Conservation (phyloP, 352 stramenopile genomes). For the Phytophthora idaei region DNA sequence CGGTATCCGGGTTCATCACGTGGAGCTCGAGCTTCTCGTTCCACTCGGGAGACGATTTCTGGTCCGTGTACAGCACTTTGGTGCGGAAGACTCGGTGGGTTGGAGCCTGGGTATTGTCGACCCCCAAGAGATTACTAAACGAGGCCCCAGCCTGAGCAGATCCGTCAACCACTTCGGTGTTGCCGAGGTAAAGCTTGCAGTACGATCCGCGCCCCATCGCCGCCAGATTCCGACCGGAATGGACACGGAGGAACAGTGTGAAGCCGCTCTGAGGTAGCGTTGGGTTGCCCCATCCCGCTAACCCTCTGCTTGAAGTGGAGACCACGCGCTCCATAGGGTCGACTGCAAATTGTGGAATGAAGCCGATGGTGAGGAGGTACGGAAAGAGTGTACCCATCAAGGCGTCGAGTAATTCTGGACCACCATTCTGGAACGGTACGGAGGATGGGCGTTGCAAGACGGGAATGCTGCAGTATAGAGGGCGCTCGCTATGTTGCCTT, state of each 20-base stretch:
- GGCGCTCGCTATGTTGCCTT: not conserved
- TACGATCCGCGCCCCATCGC: slow-evolving; percentile 53
- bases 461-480: not conserved
- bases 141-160: slow-evolving; percentile 30
- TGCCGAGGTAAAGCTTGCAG: slow-evolving; percentile 71
- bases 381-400: slow-evolving; percentile 35
- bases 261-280: slow-evolving; percentile 35
- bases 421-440: not conserved
- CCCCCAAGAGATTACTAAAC: slow-evolving; percentile 30
- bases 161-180: slow-evolving; percentile 56
- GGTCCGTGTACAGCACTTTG: slow-evolving; percentile 47
- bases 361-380: not conserved
- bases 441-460: not conserved
- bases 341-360: slow-evolving; percentile 28
- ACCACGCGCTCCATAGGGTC: slow-evolving; percentile 22
- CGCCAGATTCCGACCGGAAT: slow-evolving; percentile 60
- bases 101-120: not conserved
- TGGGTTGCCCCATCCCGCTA: slow-evolving; percentile 32
- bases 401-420: not conserved
- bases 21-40: slow-evolving; percentile 79
- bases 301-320: slow-evolving; percentile 20
- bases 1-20: slow-evolving; percentile 48
- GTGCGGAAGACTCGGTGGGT: slow-evolving; percentile 65
- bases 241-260: slow-evolving; percentile 67
- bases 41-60: slow-evolving; percentile 58